Percentiles rank a stretch among this genome's conserved stretches.
Conservation (phyloP, 129 eudicot genomes). For the Centrapalus pauciflorus region DNA sequence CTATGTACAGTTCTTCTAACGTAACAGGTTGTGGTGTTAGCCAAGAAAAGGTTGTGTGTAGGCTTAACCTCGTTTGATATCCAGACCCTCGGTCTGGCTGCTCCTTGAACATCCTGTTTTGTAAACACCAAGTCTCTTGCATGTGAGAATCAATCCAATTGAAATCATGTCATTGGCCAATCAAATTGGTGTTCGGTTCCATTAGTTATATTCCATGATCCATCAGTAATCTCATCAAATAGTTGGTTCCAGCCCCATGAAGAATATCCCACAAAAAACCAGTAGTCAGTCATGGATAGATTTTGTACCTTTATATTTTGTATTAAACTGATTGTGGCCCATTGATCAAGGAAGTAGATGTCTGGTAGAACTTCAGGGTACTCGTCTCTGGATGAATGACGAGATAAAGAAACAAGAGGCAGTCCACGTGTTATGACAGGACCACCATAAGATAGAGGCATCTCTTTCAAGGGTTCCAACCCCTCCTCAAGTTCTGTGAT, state of each 20-base stretch:
- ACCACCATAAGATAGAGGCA: conserved; percentile 79
- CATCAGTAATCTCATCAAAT: conserved; percentile 67
- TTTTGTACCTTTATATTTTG: conserved; percentile 51
- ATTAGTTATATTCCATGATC: conserved; percentile 59
- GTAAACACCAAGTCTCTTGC: conserved; percentile 18
- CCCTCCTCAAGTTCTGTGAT: conserved; percentile 47
- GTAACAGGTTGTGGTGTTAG: conserved; percentile 10
- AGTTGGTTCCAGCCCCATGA: conserved; percentile 87
- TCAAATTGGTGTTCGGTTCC: conserved; percentile 33
- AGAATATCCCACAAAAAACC: conserved; percentile 86
- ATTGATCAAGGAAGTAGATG: conserved; percentile 65
- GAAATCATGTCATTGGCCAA: conserved; percentile 53
- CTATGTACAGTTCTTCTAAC: conserved; percentile 27
- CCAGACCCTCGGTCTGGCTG: background rate
- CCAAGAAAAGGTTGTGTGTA: conserved; percentile 17
- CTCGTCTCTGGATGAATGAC: conserved; percentile 26
- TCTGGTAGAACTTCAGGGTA: conserved; percentile 47
- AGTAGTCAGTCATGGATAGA: conserved; percentile 45
- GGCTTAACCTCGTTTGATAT: conserved; percentile 14
- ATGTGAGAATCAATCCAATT: conserved; percentile 9
- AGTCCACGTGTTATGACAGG: conserved; percentile 57
- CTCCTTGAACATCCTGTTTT: conserved; percentile 1
- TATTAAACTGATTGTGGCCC: conserved; percentile 39
- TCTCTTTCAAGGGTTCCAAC: conserved; percentile 45
- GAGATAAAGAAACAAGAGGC: conserved; percentile 74